phyloP scores from a whole-genome alignment of 2,329 filamentous ascomycete genomes.

The Ophiostoma sp. region DNA sequence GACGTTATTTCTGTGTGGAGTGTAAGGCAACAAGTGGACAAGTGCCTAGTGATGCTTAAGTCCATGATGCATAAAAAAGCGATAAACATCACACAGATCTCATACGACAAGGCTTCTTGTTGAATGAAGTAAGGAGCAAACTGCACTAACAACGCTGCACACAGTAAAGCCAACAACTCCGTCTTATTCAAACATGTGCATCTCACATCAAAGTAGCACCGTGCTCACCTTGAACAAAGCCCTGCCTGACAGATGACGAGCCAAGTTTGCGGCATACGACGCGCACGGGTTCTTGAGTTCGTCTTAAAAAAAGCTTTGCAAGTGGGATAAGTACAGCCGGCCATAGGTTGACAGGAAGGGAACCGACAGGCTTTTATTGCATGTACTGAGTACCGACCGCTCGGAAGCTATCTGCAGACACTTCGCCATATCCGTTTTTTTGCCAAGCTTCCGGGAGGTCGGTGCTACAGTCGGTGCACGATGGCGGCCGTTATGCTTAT shows the following conservation, averaged over 20 bases:
- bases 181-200: neutral
- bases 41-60: neutral
- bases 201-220: neutral
- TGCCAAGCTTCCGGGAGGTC: constrained; percentile 1
- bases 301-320: neutral
- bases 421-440: neutral
- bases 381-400: neutral
- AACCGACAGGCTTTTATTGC: neutral
- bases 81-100: neutral
- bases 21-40: neutral
- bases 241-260: neutral
- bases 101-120: neutral
- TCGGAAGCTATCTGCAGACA: neutral
- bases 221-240: neutral
- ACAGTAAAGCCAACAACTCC: neutral
- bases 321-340: neutral
- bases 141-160: neutral
- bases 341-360: neutral
- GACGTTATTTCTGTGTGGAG: neutral
- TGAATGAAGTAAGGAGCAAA: neutral
- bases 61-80: neutral
- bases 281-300: neutral
- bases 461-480: neutral
- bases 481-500: neutral
- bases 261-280: neutral